Evolutionary conservation across 306 rosid species (phyloP).

Genomic region (Begonia fuchsioides): DNA sequence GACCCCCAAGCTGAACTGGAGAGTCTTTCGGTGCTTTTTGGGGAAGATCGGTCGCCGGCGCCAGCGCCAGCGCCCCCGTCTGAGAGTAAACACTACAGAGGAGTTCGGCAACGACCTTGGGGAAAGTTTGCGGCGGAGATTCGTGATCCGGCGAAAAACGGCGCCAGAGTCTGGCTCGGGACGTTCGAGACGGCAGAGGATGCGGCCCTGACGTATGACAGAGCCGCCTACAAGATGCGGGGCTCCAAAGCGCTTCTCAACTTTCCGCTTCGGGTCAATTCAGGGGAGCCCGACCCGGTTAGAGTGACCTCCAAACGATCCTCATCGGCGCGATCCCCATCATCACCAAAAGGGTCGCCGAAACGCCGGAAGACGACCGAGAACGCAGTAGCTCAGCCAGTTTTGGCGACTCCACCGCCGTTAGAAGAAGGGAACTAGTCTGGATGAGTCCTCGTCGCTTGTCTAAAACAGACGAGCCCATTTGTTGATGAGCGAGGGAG

Average conservation of each 20-base stretch:
- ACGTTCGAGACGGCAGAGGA: too few species aligned
- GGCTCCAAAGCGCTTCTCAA: slow-evolving; percentile 68
- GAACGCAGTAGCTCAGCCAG: too few species aligned
- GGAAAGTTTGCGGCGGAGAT: too few species aligned
- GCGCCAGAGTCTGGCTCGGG: too few species aligned
- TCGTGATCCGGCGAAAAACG: too few species aligned
- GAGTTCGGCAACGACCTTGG: slow-evolving; percentile 69
- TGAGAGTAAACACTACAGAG: slow-evolving; percentile 78
- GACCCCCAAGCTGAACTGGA: slow-evolving; percentile 36
- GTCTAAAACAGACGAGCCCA: too few species aligned
- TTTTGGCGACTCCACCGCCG: background rate
- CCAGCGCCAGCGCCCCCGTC: slow-evolving; percentile 23
- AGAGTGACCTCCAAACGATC: too few species aligned
- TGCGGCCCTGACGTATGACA: slow-evolving; percentile 83
- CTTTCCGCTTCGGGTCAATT: too few species aligned
- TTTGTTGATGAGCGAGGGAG: too few species aligned
- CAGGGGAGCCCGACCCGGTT: too few species aligned
- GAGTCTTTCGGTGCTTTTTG: background rate
- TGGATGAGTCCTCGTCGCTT: too few species aligned
- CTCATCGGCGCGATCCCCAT: slow-evolving; percentile 27
- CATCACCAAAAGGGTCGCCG: slow-evolving; percentile 21
- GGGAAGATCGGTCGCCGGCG: slow-evolving; percentile 5
- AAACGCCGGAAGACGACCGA: slow-evolving; percentile 33
- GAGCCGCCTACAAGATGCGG: slow-evolving; percentile 85
- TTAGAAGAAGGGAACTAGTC: background rate